These are phyloP conservation scores for Epicoccum nigrum DNA, from an alignment of 2,329 filamentous ascomycete species.

Conservation along the genomic window DNA sequence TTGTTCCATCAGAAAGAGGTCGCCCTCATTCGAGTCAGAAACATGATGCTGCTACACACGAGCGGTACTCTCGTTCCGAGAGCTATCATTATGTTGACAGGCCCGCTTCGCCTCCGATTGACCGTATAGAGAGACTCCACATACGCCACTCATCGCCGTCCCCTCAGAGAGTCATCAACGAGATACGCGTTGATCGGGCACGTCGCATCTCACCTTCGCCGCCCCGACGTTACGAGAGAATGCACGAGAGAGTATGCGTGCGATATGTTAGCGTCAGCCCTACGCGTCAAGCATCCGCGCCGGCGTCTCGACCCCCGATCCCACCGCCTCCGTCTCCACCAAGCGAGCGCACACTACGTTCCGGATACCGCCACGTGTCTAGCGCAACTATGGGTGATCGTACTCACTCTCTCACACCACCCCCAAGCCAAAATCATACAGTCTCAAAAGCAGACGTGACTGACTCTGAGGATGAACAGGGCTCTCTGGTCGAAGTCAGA, in stretches of 20 bases:
- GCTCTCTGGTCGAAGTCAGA: conserved; percentile 25
- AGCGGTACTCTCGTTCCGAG: conserved; percentile 22
- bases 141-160: conserved; percentile 24
- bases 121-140: conserved; percentile 27
- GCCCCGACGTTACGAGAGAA: conserved; percentile 16
- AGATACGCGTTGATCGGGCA: conserved; percentile 26
- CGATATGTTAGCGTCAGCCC: conserved; percentile 22
- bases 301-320: conserved; percentile 8
- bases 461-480: conserved; percentile 33
- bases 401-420: conserved; percentile 15
- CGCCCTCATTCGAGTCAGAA: conserved; percentile 11
- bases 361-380: conserved; percentile 24
- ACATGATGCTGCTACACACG: conserved; percentile 14
- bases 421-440: conserved; percentile 16
- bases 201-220: conserved; percentile 26
- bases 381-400: conserved; percentile 11
- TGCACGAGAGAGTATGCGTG: conserved; percentile 21
- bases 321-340: conserved; percentile 7
- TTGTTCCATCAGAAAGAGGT: conserved; percentile 22
- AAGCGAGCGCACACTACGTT: conserved; percentile 5
- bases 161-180: conserved; percentile 17
- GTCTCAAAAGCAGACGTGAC: conserved; percentile 31
- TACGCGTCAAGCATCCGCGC: conserved; percentile 5
- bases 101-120: conserved; percentile 19
- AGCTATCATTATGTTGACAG: conserved; percentile 19